These are phyloP conservation scores for Pterulicium gracile DNA, from an alignment of 1,284 basidiomycete genomes.

Conservation along the genomic window DNA sequence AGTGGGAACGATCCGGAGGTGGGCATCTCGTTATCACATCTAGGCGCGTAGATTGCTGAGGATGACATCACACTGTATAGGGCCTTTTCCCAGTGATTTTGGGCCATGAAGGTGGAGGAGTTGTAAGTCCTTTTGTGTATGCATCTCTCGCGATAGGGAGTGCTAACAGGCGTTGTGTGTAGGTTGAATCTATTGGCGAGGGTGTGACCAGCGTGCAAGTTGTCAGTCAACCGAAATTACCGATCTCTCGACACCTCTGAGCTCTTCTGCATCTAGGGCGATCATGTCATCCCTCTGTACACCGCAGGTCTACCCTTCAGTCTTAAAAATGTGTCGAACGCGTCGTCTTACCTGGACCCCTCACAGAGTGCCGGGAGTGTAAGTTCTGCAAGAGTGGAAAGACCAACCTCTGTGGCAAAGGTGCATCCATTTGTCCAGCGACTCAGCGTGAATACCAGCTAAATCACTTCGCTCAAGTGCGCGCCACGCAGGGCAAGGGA, in stretches of 20 bases:
- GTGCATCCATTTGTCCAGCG: conserved; percentile 23
- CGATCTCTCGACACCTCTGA: background rate
- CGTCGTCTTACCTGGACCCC: conserved; percentile 1
- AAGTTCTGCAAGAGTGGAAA: conserved; percentile 99
- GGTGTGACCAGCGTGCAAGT: conserved; percentile 81
- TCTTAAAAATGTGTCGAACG: background rate
- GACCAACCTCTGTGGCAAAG: conserved; percentile 90
- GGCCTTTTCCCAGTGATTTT: conserved; percentile 94
- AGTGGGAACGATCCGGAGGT: conserved; percentile 95
- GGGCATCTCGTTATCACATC: conserved; percentile 11
- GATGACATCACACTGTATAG: conserved; percentile 22
- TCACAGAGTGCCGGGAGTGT: conserved; percentile 83
- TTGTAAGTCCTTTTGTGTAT: conserved; percentile 38
- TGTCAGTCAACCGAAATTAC: conserved; percentile 24
- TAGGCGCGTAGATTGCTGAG: conserved; percentile 7
- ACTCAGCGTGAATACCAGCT: background rate
- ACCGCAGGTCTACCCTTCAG: conserved; percentile 64
- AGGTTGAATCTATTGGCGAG: conserved; percentile 93
- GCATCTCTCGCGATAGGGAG: conserved; percentile 11
- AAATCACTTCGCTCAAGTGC: conserved; percentile 38
- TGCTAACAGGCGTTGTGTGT: background rate
- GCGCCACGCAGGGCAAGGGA: conserved; percentile 91
- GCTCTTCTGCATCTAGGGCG: conserved; percentile 38
- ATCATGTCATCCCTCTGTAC: conserved; percentile 92
- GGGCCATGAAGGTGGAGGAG: conserved; percentile 83